A percentile compares a stretch with the other conserved stretches of the same genome.
Conservation (phyloP, 2,329 filamentous ascomycete species). For the Colletotrichum sp. region DNA sequence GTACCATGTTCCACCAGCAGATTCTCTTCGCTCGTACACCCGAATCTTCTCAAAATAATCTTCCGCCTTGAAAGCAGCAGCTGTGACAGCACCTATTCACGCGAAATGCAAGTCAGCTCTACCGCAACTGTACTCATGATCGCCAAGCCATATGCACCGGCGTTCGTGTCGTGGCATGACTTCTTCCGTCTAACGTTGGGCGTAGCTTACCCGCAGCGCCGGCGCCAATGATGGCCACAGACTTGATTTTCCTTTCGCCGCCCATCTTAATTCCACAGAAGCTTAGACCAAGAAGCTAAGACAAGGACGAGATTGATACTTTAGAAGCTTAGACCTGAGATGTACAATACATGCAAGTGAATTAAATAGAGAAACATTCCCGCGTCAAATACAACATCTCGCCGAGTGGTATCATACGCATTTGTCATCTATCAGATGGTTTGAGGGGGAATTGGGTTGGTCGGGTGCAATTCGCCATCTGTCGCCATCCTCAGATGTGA, state of each 20-base stretch:
- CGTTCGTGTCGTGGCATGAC: too few species aligned
- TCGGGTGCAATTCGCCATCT: slow-evolving; percentile 17
- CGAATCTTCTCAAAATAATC: slow-evolving; percentile 45
- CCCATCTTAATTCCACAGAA: neutral
- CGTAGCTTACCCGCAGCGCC: slow-evolving; percentile 42
- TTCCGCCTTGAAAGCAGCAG: slow-evolving; percentile 50
- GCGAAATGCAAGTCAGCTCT: neutral
- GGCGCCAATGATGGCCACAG: slow-evolving; percentile 48
- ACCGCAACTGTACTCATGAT: neutral
- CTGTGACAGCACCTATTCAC: slow-evolving; percentile 47
- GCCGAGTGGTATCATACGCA: neutral
- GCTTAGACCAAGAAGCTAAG: neutral
- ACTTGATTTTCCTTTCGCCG: slow-evolving; percentile 33
- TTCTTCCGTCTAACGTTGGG: neutral
- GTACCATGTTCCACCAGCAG: slow-evolving; percentile 51
- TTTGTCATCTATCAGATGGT: slow-evolving; percentile 8
- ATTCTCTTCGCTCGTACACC: slow-evolving; percentile 48
- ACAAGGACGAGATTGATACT: neutral
- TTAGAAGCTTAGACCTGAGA: neutral
- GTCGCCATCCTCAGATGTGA: slow-evolving; percentile 18
- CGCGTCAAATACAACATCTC: neutral
- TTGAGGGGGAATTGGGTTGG: neutral
- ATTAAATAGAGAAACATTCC: neutral
- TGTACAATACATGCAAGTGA: neutral
- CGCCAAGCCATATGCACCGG: neutral